Conservation (phyloP, 2,329 filamentous ascomycete genomes). For the Colletotrichum shisoi region DNA sequence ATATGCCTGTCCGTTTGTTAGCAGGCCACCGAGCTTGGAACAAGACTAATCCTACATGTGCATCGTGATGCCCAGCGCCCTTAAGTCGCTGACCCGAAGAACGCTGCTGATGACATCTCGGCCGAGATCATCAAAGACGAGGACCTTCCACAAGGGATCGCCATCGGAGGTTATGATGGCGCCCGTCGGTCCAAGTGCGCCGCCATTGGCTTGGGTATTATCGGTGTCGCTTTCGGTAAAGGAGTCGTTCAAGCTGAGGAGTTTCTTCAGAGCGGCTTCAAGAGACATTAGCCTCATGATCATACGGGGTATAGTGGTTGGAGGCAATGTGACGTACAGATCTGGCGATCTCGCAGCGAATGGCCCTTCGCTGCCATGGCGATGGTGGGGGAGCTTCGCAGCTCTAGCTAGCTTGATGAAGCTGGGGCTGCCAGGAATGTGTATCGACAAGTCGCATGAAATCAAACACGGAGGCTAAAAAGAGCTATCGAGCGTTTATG, state of each 20-base stretch:
- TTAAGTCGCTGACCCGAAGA: slow-evolving; percentile 88
- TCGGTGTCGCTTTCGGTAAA: slow-evolving; percentile 66
- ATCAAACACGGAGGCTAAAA: background rate
- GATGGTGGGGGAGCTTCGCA: slow-evolving; percentile 38
- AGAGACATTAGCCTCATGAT: slow-evolving; percentile 1
- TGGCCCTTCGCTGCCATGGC: slow-evolving; percentile 58
- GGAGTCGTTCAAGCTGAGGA: slow-evolving; percentile 91
- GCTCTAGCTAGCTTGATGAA: slow-evolving; percentile 37
- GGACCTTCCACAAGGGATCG: slow-evolving; percentile 95
- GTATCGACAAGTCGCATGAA: slow-evolving; percentile 21
- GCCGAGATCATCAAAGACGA: slow-evolving; percentile 91
- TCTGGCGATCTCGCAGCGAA: slow-evolving; percentile 61
- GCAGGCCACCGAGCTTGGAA: slow-evolving; percentile 26
- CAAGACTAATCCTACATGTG: slow-evolving; percentile 71
- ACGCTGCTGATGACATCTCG: slow-evolving; percentile 97
- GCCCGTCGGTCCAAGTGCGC: slow-evolving; percentile 70
- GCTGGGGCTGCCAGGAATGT: slow-evolving; percentile 3
- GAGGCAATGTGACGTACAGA: slow-evolving; percentile 49
- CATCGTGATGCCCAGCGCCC: slow-evolving; percentile 94
- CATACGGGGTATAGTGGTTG: background rate
- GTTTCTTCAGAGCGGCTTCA: slow-evolving; percentile 88
- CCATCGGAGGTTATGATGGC: slow-evolving; percentile 86
- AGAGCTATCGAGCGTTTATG: slow-evolving; percentile 11
- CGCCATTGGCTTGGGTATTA: slow-evolving; percentile 69
- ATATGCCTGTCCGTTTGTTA: slow-evolving; percentile 69